Evolutionary conservation across 768 basidiomycete species (phyloP).

Genomic region (Coprinopsis marcescibilis): DNA sequence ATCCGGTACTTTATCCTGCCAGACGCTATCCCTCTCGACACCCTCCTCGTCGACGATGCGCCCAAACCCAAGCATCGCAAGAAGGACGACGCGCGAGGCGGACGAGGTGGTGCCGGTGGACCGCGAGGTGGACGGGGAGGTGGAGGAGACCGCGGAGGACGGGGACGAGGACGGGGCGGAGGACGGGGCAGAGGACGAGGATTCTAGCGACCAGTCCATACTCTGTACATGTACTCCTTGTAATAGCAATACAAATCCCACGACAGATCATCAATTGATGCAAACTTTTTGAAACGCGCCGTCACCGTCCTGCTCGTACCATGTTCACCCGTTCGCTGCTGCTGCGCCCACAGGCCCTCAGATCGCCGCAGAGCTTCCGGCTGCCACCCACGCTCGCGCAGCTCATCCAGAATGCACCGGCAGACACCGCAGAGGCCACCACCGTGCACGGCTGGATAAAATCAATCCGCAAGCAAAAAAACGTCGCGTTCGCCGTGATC

Average conservation of each 20-base stretch:
- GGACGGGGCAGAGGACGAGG: conserved; percentile 10
- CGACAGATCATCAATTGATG: too few species aligned
- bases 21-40: conserved; percentile 93
- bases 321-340: conserved; percentile 3
- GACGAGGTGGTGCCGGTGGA: conserved; percentile 47
- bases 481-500: conserved; percentile 77
- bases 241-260: too few species aligned
- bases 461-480: conserved; percentile 82
- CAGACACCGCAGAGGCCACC: not conserved
- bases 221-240: too few species aligned
- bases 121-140: conserved; percentile 47
- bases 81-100: conserved; percentile 76
- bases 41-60: conserved; percentile 94
- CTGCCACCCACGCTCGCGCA: conserved; percentile 14
- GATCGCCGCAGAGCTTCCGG: conserved; percentile 6
- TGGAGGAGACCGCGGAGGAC: conserved; percentile 34
- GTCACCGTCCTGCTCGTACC: not conserved
- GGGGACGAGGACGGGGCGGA: conserved; percentile 3
- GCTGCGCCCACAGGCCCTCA: not conserved
- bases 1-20: conserved; percentile 97
- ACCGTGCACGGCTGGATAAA: conserved; percentile 80
- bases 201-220: too few species aligned
- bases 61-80: conserved; percentile 92
- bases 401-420: conserved; percentile 2
- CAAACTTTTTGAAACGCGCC: not conserved